Evolutionary conservation across 2,329 filamentous ascomycete species (phyloP).

Genomic region (Cephalotrichum gorgonifer): DNA sequence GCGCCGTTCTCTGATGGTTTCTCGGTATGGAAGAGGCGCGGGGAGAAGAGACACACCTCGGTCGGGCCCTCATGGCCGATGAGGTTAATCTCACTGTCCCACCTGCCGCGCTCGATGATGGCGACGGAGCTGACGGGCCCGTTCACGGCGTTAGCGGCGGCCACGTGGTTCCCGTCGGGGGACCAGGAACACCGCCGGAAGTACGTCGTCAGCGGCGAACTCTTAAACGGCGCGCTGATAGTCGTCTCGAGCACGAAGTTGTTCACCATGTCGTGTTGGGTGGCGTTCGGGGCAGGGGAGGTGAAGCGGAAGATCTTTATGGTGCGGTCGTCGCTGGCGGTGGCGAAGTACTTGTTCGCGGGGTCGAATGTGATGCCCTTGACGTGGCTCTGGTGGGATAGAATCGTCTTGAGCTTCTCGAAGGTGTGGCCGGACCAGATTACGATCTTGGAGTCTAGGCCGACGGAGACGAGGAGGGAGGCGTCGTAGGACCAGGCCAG

Average conservation of each 20-base stretch:
- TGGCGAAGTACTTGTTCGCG: slow-evolving; percentile 98
- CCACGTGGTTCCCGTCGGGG: slow-evolving; percentile 93
- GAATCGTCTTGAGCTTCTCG: slow-evolving; percentile 90
- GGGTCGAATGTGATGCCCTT: slow-evolving; percentile 98
- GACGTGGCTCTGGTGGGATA: slow-evolving; percentile 92
- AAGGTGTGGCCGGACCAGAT: slow-evolving; percentile 98
- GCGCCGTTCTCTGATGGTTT: slow-evolving; percentile 48
- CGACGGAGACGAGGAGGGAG: slow-evolving; percentile 90
- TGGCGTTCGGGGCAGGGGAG: slow-evolving; percentile 80
- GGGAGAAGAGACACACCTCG: slow-evolving; percentile 95
- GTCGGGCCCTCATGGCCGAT: slow-evolving; percentile 96
- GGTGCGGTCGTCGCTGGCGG: slow-evolving; percentile 89
- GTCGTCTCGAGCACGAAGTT: slow-evolving; percentile 95
- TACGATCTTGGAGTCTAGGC: slow-evolving; percentile 93
- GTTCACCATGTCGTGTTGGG: slow-evolving; percentile 88
- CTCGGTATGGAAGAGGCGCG: slow-evolving; percentile 70
- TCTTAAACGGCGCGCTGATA: slow-evolving; percentile 76
- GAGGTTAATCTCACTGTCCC: slow-evolving; percentile 95
- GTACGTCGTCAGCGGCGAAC: slow-evolving; percentile 91
- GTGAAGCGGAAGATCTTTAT: slow-evolving; percentile 97
- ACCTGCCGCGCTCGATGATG: slow-evolving; percentile 82
- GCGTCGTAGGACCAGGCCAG: slow-evolving; percentile 95
- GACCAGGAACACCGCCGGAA: slow-evolving; percentile 97
- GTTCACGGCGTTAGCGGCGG: slow-evolving; percentile 92
- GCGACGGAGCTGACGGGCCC: slow-evolving; percentile 95